Evolutionary conservation across 257 asterid species (phyloP).

Genomic region (Nicotiana knightiana): DNA sequence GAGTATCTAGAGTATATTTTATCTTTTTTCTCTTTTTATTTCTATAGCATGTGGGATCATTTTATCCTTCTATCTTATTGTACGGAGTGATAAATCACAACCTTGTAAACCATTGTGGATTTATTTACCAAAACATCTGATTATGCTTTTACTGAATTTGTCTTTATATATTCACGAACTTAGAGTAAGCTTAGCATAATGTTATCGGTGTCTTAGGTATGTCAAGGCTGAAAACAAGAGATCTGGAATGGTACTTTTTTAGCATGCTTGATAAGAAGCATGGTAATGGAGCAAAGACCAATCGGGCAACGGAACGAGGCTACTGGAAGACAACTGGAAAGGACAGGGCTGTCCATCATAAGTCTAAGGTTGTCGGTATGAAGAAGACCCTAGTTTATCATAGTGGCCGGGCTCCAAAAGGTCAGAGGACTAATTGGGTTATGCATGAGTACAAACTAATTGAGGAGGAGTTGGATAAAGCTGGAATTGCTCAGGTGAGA

Average conservation of each 20-base stretch:
- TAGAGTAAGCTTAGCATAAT: background rate
- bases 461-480: slow-evolving; percentile 65
- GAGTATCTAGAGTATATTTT: background rate
- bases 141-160: background rate
- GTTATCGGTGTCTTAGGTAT: slow-evolving; percentile 29
- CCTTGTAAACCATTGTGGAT: background rate
- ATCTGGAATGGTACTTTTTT: slow-evolving; percentile 86
- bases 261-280: slow-evolving; percentile 79
- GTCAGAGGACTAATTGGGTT: slow-evolving; percentile 84
- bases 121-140: background rate
- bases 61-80: background rate
- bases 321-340: slow-evolving; percentile 98
- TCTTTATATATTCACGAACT: background rate
- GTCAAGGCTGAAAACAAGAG: slow-evolving; percentile 65
- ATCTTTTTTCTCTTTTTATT: background rate
- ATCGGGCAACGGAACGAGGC: slow-evolving; percentile 81
- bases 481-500: slow-evolving; percentile 70
- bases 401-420: slow-evolving; percentile 85
- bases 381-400: slow-evolving; percentile 92
- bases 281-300: slow-evolving; percentile 79
- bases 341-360: slow-evolving; percentile 77
- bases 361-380: slow-evolving; percentile 65
- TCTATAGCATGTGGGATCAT: background rate
- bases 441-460: slow-evolving; percentile 90
- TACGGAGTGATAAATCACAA: background rate